Evolutionary conservation across 2,329 filamentous ascomycete genomes (phyloP).

Genomic region (Fusarium bulbicola): DNA sequence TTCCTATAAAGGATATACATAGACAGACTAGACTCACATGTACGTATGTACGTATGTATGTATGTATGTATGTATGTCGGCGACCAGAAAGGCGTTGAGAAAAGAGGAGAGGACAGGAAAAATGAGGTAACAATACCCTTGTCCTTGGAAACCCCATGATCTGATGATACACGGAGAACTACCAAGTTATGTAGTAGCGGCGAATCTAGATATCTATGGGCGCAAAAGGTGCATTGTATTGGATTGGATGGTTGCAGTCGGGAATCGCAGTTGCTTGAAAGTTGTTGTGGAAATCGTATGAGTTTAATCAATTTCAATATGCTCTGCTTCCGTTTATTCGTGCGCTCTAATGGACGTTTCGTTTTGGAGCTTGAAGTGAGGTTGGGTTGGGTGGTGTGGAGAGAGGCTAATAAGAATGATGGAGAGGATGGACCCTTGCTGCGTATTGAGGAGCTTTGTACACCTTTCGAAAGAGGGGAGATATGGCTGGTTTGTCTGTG

Average conservation of each 20-base stretch:
- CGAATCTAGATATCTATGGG: background rate
- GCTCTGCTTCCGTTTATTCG: constrained; percentile 1
- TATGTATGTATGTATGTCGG: background rate
- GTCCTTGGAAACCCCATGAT: constrained; percentile 16
- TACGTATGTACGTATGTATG: background rate
- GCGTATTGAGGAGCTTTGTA: constrained; percentile 25
- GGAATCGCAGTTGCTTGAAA: background rate
- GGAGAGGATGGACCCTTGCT: constrained; percentile 34
- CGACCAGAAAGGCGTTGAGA: background rate
- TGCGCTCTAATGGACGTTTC: background rate
- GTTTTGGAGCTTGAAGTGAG: background rate
- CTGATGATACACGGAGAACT: background rate
- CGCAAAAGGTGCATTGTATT: background rate
- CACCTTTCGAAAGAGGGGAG: constrained; percentile 14
- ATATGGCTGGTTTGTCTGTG: too few relatives aligned
- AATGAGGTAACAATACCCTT: background rate
- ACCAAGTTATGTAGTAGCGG: background rate
- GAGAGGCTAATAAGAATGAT: constrained; percentile 22
- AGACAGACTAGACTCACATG: background rate
- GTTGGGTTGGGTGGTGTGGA: constrained; percentile 33
- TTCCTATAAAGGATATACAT: background rate
- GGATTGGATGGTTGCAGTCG: background rate
- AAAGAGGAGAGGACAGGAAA: background rate
- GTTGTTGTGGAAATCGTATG: background rate
- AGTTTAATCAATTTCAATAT: background rate